Evolutionary conservation across 2,329 filamentous ascomycete genomes (phyloP).

Genomic region (Penicillium sp.): DNA sequence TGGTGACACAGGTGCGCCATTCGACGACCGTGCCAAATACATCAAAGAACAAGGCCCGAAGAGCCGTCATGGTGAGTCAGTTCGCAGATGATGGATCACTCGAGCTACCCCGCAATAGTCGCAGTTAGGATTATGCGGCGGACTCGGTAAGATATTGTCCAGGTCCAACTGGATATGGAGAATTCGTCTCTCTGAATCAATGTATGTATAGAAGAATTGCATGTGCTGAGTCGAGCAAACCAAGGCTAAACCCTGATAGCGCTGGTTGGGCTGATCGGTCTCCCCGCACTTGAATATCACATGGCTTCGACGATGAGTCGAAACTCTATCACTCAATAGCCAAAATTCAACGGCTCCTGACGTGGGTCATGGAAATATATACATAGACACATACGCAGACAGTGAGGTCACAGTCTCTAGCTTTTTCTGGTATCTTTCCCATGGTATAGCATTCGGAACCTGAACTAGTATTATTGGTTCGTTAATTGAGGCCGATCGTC

Average conservation of each 20-base stretch:
- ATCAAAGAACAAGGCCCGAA: constrained; percentile 32
- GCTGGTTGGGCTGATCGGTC: constrained; percentile 12
- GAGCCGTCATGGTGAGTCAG: constrained; percentile 22
- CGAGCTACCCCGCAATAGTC: background rate
- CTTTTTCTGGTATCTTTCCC: background rate
- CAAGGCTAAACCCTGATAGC: background rate
- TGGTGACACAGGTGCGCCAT: constrained; percentile 65
- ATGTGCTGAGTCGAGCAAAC: constrained; percentile 4
- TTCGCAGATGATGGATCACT: background rate
- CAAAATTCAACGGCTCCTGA: too few relatives aligned
- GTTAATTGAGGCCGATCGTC: background rate
- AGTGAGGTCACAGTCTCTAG: background rate
- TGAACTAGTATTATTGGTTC: background rate
- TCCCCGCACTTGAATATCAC: background rate
- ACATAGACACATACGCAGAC: background rate
- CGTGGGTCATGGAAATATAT: background rate
- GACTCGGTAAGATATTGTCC: background rate
- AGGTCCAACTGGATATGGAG: too few relatives aligned
- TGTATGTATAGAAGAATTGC: background rate
- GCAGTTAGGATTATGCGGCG: background rate
- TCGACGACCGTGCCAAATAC: constrained; percentile 61
- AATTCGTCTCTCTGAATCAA: background rate
- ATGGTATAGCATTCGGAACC: background rate
- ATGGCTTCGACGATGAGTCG: background rate
- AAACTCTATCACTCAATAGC: background rate